Conservation (phyloP, 768 basidiomycete genomes). For the Agrocybe pediades region DNA sequence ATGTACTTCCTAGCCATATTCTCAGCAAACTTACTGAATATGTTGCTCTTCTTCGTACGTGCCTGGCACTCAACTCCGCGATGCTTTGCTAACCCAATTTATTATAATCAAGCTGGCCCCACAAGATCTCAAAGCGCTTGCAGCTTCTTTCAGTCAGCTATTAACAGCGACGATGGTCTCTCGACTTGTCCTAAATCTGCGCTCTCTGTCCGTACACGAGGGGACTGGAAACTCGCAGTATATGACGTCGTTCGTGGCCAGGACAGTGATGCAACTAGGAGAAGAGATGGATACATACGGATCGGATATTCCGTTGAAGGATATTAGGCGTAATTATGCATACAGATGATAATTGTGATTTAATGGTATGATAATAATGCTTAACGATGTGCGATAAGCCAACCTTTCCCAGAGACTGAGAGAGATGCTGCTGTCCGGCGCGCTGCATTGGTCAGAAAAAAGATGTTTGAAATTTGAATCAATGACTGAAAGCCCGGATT, state of each 20-base stretch:
- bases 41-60: constrained; percentile 20
- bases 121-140: constrained; percentile 9
- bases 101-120: neutral
- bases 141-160: constrained; percentile 18
- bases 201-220: neutral
- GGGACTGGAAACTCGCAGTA: neutral
- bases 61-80: neutral
- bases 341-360: no score
- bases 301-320: neutral
- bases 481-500: no score
- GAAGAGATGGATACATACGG: neutral
- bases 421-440: no score
- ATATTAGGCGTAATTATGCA: neutral
- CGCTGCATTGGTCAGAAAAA: no score
- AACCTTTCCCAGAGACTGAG: no score
- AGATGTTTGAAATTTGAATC: no score
- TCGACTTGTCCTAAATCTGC: constrained; percentile 14
- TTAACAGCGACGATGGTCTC: constrained; percentile 16
- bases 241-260: neutral
- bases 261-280: neutral
- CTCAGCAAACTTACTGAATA: constrained; percentile 20
- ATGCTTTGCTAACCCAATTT: neutral
- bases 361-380: no score
- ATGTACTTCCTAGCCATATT: constrained; percentile 20
- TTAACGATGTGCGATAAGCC: no score